Evolutionary conservation across 768 basidiomycete genomes (phyloP), one percentile per base, ranked within the genome.

Genomic region (Leccinellum luteum): DNA sequence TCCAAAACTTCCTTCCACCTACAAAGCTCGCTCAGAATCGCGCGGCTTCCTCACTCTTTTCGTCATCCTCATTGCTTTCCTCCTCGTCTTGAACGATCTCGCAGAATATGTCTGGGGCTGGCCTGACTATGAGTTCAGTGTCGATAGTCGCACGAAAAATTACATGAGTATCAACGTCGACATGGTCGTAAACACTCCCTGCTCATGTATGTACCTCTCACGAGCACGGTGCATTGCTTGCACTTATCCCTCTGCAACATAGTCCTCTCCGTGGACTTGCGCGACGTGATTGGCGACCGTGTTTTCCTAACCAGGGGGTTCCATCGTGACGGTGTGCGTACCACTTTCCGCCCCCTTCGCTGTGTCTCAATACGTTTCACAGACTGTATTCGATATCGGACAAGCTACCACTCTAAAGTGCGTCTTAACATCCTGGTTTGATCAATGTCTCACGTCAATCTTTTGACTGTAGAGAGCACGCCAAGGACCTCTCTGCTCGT

Each of bases 101-200:
- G 86, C 86, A 50, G 95, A 98, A 69, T 98, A 84, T 67, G 75
- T 98, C 32, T 98, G 91, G 83, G 96, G 96, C 45, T 95, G 94
- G 84, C 89, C 92, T 7, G 89, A 92, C 68, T 87, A 87, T 64
- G 86, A 89, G 67, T 99, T 98, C 73, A 87, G 85, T 61, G 87
- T 99, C 52, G 95, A 98, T 68, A 73, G 73, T 31, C 80, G 82
- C 55, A 74, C 79, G 34, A 73, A 73, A 12, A 84, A 81, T 59
- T 85, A 78, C 52, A 77, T 99, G 78, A 84, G 85, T 63, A 79
- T 99, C 62, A 98, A 99, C 71, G 81, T 98, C 54, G 96, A 99
- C 75, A 74, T 98, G 75, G 84, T 90, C 25, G 90, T 98, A 35
- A 90, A 91, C 64, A 97, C 94, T 83, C 94, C 93, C 3, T 98